Conservation (phyloP, 202 grass and related monocot species). For the Digitaria exilis region DNA sequence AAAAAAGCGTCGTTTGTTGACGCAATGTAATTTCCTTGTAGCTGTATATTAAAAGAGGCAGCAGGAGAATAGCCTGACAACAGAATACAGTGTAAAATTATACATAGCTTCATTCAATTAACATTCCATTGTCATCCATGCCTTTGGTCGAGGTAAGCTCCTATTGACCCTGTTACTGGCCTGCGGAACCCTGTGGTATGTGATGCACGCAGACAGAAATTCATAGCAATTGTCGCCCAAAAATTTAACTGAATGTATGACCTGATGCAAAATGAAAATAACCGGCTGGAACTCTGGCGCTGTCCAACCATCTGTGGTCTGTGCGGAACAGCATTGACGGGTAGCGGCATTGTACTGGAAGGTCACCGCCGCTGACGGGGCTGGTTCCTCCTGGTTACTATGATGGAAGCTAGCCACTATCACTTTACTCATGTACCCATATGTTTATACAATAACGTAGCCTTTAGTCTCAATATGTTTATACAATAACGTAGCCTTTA, state of each 20-base stretch:
- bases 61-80: slow-evolving; percentile 78
- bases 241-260: not conserved
- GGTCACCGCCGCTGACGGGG: too few relatives aligned
- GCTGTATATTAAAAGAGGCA: slow-evolving; percentile 74
- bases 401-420: too few relatives aligned
- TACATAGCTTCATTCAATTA: slow-evolving; percentile 79
- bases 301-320: too few relatives aligned
- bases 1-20: slow-evolving; percentile 34
- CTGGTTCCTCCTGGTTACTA: too few relatives aligned
- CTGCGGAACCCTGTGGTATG: not conserved
- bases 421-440: too few relatives aligned
- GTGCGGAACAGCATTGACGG: too few relatives aligned
- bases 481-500: too few relatives aligned
- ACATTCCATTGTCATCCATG: slow-evolving; percentile 36
- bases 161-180: not conserved
- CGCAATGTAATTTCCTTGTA: slow-evolving; percentile 57
- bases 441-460: too few relatives aligned
- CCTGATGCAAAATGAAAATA: too few relatives aligned
- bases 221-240: not conserved
- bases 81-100: slow-evolving; percentile 80
- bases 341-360: too few relatives aligned
- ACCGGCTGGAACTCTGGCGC: too few relatives aligned
- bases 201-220: not conserved
- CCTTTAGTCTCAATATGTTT: too few relatives aligned
- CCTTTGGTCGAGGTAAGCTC: not conserved